These are phyloP conservation scores for Macadamia integrifolia DNA, from an alignment of 164 flowering plant genomes.

Conservation along the genomic window DNA sequence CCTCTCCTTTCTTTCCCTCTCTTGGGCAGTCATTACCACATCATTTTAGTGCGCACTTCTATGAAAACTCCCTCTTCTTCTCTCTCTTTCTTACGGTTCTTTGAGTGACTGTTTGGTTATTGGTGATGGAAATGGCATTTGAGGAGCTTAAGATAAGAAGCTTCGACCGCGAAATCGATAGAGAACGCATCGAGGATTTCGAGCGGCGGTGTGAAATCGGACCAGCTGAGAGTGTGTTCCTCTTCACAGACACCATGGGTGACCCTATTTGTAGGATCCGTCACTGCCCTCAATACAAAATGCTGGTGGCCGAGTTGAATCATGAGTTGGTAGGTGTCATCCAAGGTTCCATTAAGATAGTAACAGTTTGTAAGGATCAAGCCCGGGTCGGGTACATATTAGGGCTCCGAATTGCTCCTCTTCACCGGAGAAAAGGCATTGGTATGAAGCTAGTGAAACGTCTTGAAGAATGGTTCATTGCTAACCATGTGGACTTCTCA, in stretches of 20 bases:
- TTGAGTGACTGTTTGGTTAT: too few species aligned
- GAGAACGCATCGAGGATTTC: conserved; percentile 42
- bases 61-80: not conserved
- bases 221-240: conserved; percentile 28
- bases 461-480: conserved; percentile 56
- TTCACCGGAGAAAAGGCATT: conserved; percentile 46
- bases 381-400: conserved; percentile 58
- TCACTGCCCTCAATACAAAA: conserved; percentile 34
- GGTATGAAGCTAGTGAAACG: conserved; percentile 39
- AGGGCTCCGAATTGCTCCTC: conserved; percentile 58
- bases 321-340: conserved; percentile 55
- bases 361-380: conserved; percentile 18
- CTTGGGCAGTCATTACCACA: not conserved
- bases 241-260: conserved; percentile 60
- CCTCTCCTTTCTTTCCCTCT: not conserved
- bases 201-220: conserved; percentile 65
- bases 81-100: not conserved
- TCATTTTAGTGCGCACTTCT: not conserved
- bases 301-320: conserved; percentile 70
- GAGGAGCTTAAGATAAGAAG: conserved; percentile 38
- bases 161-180: conserved; percentile 36
- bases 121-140: conserved; percentile 13
- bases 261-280: conserved; percentile 76
- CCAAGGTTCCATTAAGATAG: conserved; percentile 55
- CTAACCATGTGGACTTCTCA: conserved; percentile 42